These are phyloP conservation scores for Xylariales sp. DNA, from an alignment of 2,329 filamentous ascomycete species.

Conservation along the genomic window DNA sequence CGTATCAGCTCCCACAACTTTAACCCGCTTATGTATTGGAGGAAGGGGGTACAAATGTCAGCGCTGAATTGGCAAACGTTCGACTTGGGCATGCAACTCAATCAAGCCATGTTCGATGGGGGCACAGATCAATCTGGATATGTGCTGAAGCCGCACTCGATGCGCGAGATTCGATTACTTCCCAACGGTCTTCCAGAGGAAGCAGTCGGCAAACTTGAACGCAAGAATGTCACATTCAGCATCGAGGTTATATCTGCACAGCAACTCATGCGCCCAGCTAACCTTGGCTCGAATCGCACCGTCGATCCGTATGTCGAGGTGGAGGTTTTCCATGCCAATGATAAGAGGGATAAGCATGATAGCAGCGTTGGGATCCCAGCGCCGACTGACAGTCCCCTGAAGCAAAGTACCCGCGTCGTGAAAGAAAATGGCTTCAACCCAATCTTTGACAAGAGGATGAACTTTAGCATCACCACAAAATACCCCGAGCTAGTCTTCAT, in stretches of 20 bases:
- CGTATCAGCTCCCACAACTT: conserved; percentile 90
- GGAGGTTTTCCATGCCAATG: conserved; percentile 90
- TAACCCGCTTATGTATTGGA: conserved; percentile 90
- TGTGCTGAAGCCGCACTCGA: conserved; percentile 84
- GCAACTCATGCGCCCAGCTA: conserved; percentile 80
- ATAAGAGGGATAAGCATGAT: conserved; percentile 84
- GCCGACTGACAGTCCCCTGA: conserved; percentile 57
- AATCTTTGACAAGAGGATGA: conserved; percentile 74
- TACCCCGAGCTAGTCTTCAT: conserved; percentile 92
- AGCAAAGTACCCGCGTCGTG: conserved; percentile 74
- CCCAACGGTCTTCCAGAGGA: conserved; percentile 49
- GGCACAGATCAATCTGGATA: conserved; percentile 85
- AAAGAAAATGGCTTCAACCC: conserved; percentile 93
- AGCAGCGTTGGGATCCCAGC: conserved; percentile 53
- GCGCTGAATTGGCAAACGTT: conserved; percentile 99
- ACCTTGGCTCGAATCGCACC: conserved; percentile 64
- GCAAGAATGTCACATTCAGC: conserved; percentile 77
- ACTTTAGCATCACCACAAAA: conserved; percentile 84
- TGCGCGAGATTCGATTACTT: conserved; percentile 66
- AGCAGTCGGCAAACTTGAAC: conserved; percentile 62
- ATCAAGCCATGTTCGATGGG: conserved; percentile 95
- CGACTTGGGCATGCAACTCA: conserved; percentile 91
- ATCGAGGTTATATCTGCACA: conserved; percentile 92
- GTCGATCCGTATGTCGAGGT: conserved; percentile 94
- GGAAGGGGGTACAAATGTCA: conserved; percentile 94